phyloP scores from a whole-genome alignment of 164 flowering plant species.

The Chloranthus sessilifolius region DNA sequence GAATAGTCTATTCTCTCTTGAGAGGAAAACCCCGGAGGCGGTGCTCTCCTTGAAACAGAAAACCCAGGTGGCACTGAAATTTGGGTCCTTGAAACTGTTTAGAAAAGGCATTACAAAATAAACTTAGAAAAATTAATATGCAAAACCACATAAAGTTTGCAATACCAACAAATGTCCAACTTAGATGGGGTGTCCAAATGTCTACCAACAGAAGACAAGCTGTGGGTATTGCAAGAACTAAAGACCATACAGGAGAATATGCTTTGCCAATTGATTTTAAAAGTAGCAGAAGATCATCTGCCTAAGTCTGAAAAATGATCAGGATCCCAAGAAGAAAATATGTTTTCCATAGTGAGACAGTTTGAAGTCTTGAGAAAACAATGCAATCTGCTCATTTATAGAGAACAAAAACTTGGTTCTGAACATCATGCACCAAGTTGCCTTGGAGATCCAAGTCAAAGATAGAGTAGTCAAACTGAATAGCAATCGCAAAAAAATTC shows the following conservation, averaged over 20 bases:
- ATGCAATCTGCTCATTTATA: too few species aligned
- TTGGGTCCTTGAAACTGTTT: conserved; percentile 57
- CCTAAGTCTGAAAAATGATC: too few species aligned
- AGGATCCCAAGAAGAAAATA: too few species aligned
- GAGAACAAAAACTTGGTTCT: too few species aligned
- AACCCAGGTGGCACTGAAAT: conserved; percentile 89
- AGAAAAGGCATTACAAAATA: neutral
- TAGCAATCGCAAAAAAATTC: too few species aligned
- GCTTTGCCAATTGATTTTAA: neutral
- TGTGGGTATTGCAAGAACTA: neutral
- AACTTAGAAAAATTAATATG: neutral
- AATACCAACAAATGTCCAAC: neutral
- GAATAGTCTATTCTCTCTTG: conserved; percentile 55
- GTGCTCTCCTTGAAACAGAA: conserved; percentile 58
- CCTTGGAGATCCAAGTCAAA: too few species aligned
- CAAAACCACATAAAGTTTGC: neutral
- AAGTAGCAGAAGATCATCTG: neutral
- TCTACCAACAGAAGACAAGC: neutral
- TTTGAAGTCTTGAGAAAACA: too few species aligned
- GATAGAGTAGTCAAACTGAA: too few species aligned
- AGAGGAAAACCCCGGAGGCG: conserved; percentile 89
- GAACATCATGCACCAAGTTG: too few species aligned
- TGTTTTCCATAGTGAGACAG: too few species aligned
- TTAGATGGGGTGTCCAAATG: too few species aligned
- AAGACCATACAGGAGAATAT: neutral